Conservation (phyloP, 495 filamentous ascomycete genomes). For the Cairneyella variabilis region DNA sequence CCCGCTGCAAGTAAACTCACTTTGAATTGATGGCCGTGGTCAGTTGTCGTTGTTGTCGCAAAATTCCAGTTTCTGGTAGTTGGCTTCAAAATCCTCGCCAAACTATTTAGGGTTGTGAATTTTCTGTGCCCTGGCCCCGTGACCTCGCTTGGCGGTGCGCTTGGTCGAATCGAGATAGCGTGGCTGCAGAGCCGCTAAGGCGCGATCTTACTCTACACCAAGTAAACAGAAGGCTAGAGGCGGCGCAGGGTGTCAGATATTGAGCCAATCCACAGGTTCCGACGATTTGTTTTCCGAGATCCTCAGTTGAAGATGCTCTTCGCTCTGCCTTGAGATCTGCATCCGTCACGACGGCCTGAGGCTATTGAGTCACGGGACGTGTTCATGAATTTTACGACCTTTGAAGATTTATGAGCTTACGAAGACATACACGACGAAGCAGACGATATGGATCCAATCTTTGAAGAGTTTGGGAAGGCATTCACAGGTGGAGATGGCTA, state of each 20-base stretch:
- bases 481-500: conserved; percentile 55
- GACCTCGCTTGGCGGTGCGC: conserved; percentile 20
- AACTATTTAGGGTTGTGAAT: conserved; percentile 42
- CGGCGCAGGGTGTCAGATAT: too few species aligned
- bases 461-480: conserved; percentile 58
- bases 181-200: not conserved
- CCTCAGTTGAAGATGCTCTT: too few species aligned
- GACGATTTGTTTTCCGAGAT: too few species aligned
- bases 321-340: not conserved
- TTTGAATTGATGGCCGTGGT: conserved; percentile 45
- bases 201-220: not conserved
- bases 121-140: conserved; percentile 43
- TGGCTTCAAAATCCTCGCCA: conserved; percentile 33
- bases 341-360: not conserved
- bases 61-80: conserved; percentile 19
- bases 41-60: conserved; percentile 49
- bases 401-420: conserved; percentile 9
- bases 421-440: not conserved
- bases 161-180: conserved; percentile 22
- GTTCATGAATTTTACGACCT: not conserved
- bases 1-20: conserved; percentile 34
- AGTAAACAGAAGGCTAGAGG: not conserved
- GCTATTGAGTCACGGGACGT: conserved; percentile 7
- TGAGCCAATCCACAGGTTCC: too few species aligned
- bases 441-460: conserved; percentile 56